Evolutionary conservation across 2,329 filamentous ascomycete genomes (phyloP), one percentile per base, ranked within the genome.

Genomic region (Exophiala xenobiotica): DNA sequence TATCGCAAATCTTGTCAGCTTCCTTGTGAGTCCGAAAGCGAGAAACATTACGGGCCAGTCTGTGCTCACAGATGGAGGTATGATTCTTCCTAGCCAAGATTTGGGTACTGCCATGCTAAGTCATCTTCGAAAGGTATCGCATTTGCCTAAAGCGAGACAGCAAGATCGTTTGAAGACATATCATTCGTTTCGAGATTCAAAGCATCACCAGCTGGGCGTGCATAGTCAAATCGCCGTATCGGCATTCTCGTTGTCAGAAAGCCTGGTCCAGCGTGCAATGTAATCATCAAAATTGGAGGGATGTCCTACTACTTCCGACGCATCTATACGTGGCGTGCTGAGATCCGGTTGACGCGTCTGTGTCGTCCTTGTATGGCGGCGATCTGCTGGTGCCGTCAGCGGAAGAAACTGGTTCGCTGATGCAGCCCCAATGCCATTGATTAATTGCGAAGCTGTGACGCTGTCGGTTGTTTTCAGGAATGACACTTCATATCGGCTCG

Each of bases 41-140:
- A 77, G 85, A 58, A 85, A 81, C 56, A 74, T 86, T 59, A 86
- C 83, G 0, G 83, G 83, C 0, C 82, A 86, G 68, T 84, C 79
- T 2, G 71, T 83, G 53, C 61, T 86, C 11, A 76, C 85, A 16
- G 80, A 83, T 56, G 80, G 79, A 0, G 80, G 80, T 0, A 76
- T 37, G 46, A 14, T 5, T 35, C n/a, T 14, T 9, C n/a, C 18
- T 3, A 4, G 5, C 31, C n/a, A 8, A 6, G 22, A 3, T 23
- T 22, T 8, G 3, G 7, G 11, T 43, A 12, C 6, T 26, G 11
- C 14, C 7, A 24, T 9, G 22, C 40, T 16, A 43, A 24, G 11
- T 23, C 12, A 5, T 11, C 6, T 23, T 6, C 22, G 16, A 26
- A 35, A 35, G 31, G 31, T 35, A 16, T 35, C 18, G 31, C 31